Evolutionary conservation across 179 eudicot genomes (phyloP).

Genomic region (Beta lomatogona): DNA sequence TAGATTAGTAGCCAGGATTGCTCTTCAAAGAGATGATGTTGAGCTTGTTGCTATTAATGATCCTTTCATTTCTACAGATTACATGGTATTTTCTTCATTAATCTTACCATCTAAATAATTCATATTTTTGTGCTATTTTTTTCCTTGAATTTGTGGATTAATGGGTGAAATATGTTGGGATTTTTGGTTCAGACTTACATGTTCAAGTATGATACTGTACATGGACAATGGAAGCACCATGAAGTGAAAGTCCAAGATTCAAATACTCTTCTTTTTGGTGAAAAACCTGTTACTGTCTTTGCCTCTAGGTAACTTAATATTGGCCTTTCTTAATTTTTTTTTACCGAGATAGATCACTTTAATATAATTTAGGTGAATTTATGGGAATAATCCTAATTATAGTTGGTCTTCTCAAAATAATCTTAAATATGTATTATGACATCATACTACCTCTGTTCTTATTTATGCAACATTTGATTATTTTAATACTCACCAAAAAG

Average conservation of each 20-base stretch:
- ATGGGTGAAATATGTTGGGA: background rate
- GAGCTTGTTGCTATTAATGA: conserved; percentile 65
- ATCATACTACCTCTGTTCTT: no score
- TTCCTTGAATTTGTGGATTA: background rate
- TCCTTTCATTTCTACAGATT: conserved; percentile 63
- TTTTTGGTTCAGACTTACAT: conserved; percentile 47
- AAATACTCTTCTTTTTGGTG: conserved; percentile 65
- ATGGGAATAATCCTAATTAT: no score
- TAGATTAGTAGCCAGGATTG: conserved; percentile 59
- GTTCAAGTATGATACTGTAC: conserved; percentile 64
- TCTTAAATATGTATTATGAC: no score
- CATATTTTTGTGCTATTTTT: no score
- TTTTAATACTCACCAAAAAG: no score
- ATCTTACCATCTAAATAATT: background rate
- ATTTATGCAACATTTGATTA: no score
- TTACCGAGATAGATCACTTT: no score
- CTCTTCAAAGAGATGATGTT: conserved; percentile 57
- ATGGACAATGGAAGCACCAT: conserved; percentile 59
- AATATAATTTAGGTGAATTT: no score
- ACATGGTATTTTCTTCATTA: conserved; percentile 42
- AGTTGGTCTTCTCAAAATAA: no score
- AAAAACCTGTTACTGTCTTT: conserved; percentile 52
- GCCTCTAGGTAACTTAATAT: conserved; percentile 42
- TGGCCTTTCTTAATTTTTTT: background rate
- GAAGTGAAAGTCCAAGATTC: conserved; percentile 55